Base-by-base conservation (phyloP, 129 eudicot species). In the Sambucus nigra region DNA sequence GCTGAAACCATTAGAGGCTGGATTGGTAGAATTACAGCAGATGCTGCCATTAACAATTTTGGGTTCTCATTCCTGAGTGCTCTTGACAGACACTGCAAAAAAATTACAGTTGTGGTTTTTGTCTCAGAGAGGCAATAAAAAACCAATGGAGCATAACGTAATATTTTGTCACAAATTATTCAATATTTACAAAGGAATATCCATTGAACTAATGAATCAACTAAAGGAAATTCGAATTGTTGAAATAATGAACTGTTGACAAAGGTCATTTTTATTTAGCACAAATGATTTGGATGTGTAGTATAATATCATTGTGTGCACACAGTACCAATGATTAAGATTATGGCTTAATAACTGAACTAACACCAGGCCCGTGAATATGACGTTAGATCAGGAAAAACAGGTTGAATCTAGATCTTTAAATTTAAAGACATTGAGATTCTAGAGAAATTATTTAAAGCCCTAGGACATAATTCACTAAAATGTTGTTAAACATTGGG, bases 1-100 rank as follows among this genome's bases (percentile, higher is more conserved):
- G 71, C 92, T 31, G 95, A 84, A 55, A 89, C 97, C 95, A 89
- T 89, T 26, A 89, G 73, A 54, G 97, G 97, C 52, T 89, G 95
- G 75, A 89, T 67, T 21, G 97, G 97, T 26, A 89, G 76, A 53
- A 76, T 62, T 58, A 89, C 46, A 38, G 95, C 97, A 47, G 97
- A 84, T 38, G 83, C 97, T 18, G 86, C 97, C 97, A 89, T 89
- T 35, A 89, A 57, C n/a, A 80, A 68, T 61, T 81, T 89, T 8
- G 95, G 86, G 71, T 89, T 84, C 69, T 89, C 95, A 5, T 72
- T 80, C 59, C 93, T 77, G 27, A 89, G 71, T 31, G 97, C 97
- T 58, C 93, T 73, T 42, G 95, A 78, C 25, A 89, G 70, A 72
- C 95, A 89, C 97, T 89, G 86, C 29, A 64, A 62, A n/a, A 55